Evolutionary conservation across 495 filamentous ascomycete species (phyloP).

Genomic region (Neurospora sp.): DNA sequence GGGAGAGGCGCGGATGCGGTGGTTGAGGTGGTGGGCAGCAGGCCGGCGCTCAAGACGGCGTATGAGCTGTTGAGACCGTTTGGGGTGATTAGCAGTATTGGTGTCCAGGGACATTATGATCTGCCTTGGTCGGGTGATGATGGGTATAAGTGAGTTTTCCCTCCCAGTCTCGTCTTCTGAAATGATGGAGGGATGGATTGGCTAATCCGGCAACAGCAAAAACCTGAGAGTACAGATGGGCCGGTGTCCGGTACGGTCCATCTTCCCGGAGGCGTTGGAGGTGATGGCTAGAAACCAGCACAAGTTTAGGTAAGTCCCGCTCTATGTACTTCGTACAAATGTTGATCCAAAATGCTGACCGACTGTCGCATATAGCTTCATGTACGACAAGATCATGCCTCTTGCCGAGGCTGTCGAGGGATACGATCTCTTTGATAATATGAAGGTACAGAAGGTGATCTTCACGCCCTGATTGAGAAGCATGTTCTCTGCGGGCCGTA

Average conservation of each 20-base stretch:
- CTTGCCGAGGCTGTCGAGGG: slow-evolving; percentile 74
- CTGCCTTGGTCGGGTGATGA: slow-evolving; percentile 74
- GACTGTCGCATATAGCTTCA: slow-evolving; percentile 52
- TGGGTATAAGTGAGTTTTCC: slow-evolving; percentile 53
- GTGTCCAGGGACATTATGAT: slow-evolving; percentile 52
- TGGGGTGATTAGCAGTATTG: slow-evolving; percentile 79
- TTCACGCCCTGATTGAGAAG: slow-evolving; percentile 31
- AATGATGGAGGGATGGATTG: neutral
- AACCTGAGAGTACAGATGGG: slow-evolving; percentile 91
- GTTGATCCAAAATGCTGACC: neutral
- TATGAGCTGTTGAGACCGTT: slow-evolving; percentile 84
- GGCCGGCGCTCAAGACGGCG: slow-evolving; percentile 68
- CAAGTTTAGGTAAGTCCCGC: slow-evolving; percentile 55
- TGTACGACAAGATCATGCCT: slow-evolving; percentile 90
- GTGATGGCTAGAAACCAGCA: slow-evolving; percentile 76
- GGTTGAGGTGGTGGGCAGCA: slow-evolving; percentile 85
- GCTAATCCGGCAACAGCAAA: slow-evolving; percentile 39
- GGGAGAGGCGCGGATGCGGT: slow-evolving; percentile 85
- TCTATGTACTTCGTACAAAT: neutral
- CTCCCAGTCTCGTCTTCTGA: neutral
- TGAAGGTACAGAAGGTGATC: slow-evolving; percentile 85
- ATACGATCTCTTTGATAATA: slow-evolving; percentile 84
- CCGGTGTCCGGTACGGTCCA: slow-evolving; percentile 79
- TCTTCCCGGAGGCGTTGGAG: slow-evolving; percentile 69
- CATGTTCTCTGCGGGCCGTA: neutral